Evolutionary conservation across 345 rosid species (phyloP), one percentile per base, ranked within the genome.

Genomic region (Chamaenerion angustifolium): DNA sequence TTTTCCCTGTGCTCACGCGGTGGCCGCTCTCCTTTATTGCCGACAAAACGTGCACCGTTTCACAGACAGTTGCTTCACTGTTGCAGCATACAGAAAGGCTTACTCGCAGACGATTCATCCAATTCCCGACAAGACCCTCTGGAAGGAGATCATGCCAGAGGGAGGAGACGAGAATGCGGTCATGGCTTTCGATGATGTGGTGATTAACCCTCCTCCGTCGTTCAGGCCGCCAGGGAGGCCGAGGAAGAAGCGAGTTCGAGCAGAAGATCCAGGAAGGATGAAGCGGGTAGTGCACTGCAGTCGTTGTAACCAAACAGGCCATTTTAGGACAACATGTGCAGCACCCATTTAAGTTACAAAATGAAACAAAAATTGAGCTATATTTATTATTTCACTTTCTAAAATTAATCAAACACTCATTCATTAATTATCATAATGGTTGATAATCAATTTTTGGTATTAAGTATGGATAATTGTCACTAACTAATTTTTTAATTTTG

Each of bases 261-360:
- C 93, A 23, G 98, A 92, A 64, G 98, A 87, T 40, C 80, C 93
- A 17, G 96, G 96, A 1, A 78, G 93, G 2, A 80, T 70, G 47
- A 92, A 92, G 68, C 73, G 98, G 54, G 90, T 87, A 52, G 98
- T 87, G 74, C 98, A 92, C 59, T 92, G 98, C 59, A 87, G 98
- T 62, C 85, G 95, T 19, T 92, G 98, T 71, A 87, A 92, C 59
- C 98, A 92, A 71, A 87, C 96, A 4, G 93, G 98, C 13, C 98
- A 92, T 75, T 92, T 92, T 70, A 76, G 98, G 71, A 92, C 98
- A 56, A 92, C 98, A 2, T 90, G 95, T 74, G 95, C 95, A 55
- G 87, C 98, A 10, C 96, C 98, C 31, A 86, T 87, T 55, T 90
- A 72, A 65, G 57, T 54, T 16, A 56, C 19, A 16, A 55, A 43